Percentiles rank a stretch among this genome's conserved stretches.
Evolutionary conservation across 768 basidiomycete genomes (phyloP).

Genomic region (Lactifluus subvellereus): DNA sequence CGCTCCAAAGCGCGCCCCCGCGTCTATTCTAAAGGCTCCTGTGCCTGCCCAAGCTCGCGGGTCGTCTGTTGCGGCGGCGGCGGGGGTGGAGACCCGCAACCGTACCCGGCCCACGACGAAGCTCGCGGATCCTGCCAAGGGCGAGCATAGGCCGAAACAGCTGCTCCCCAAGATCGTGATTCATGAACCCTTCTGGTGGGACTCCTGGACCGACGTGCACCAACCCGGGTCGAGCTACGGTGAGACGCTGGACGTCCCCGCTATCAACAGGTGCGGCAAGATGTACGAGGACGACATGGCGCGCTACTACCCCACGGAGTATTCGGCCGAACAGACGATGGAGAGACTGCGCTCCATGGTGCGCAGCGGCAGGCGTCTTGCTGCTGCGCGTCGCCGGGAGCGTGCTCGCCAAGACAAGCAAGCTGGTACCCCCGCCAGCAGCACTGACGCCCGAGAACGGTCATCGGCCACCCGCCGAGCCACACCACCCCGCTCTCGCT

Average conservation of each 20-base stretch:
- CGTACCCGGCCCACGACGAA: not conserved
- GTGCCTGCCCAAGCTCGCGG: not conserved
- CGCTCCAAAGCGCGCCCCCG: not conserved
- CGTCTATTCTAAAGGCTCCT: not conserved
- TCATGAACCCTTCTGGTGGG: conserved; percentile 4
- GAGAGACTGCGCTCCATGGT: not conserved
- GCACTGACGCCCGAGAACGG: not conserved
- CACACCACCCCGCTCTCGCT: not conserved
- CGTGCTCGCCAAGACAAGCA: not conserved
- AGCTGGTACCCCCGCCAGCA: not conserved
- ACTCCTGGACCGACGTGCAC: conserved; percentile 2
- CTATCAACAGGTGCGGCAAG: not conserved
- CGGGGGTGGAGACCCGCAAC: not conserved
- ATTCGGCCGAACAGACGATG: not conserved
- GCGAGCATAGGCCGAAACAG: not conserved
- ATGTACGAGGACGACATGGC: not conserved
- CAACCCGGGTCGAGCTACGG: not conserved
- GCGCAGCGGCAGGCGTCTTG: not conserved
- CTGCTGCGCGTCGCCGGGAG: not conserved
- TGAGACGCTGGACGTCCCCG: not conserved
- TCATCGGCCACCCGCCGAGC: not conserved
- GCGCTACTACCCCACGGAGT: conserved; percentile 2
- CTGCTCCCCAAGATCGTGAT: not conserved
- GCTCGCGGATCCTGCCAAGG: not conserved
- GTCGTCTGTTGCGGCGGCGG: not conserved